Evolutionary conservation across 805 yeast species (phyloP), one percentile per base, ranked within the genome.

Genomic region (Candida koratica): DNA sequence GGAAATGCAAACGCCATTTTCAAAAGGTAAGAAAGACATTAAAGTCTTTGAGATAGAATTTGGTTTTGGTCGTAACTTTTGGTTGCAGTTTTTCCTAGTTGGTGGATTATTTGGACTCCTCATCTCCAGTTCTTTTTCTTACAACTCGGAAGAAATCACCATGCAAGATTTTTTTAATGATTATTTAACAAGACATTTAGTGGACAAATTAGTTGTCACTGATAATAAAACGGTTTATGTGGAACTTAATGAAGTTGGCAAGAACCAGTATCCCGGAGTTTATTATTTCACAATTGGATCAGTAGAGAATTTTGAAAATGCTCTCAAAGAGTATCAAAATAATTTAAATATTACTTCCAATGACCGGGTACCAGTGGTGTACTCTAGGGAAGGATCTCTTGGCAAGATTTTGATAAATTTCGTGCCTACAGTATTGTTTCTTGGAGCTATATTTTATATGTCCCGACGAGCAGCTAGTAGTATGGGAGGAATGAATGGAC

Each of bases 91-190:
- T 19, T 66, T 64, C 16, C 31, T 60, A n/a, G 38, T 57, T 1
- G 51, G 53, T 23, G 62, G 64, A 12, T 45, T 65, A 28, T 38
- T 52, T 15, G 25, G 51, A 24, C 53, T 55, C 35, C 37, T 55
- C 17, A 18, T 60, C 9, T 51, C 44, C 42, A 41, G 41, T 28
- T 32, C 51, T 29, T 40, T 44, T 6, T 45, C 37, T 17, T 60
- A 55, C 6, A 20, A 43, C 24, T 44, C 49, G 27, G 52, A 55
- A 34, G 88, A 85, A 52, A 69, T 90, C 41, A 79, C 96, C 2
- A 93, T 88, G 82, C 97, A 93, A 64, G 95, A 90, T 53, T 90
- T 93, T 64, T 74, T 86, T 27, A 67, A 80, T 4, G 70, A 79
- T 31, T 81, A 80, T 51, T 68, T 93, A 42, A 84, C 82, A 43